Base-by-base conservation (phyloP, 208 protist genomes). In the Strigomonas galati region DNA sequence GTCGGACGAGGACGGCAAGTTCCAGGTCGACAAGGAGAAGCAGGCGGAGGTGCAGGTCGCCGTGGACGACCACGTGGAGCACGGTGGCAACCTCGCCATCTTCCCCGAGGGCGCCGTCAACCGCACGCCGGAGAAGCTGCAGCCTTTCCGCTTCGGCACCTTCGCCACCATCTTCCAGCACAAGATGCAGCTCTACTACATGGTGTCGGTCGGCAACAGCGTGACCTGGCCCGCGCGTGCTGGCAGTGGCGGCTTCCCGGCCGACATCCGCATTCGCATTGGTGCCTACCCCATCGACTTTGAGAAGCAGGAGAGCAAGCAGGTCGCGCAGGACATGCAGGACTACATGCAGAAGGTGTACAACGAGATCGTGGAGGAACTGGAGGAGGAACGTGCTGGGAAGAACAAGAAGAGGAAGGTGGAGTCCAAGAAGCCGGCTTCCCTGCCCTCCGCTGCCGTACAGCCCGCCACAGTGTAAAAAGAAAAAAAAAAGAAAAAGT, bases 61-160 rank as follows among this genome's bases (percentile, higher is more conserved):
- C 19, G 73, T 81, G 23, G 83, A 90, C 27, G 23, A 28, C 63
- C 87, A 85, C 70, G 12, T 87, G 4, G 51, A 63, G 6, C 23
- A 73, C 7, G 76, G 76, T n/a, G 84, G 84, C 30, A 68, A 59
- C 35, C 48, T 91, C 55, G 79, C 67, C 61, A 80, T 92, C 74
- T 94, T 87, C 67, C 85, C 85, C 0, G 88, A 94, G 72, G 88
- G 88, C 17, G 82, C 64, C 19, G 62, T 94, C 30, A 94, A 90
- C 65, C 76, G 66, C 46, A 72, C 58, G 31, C 82, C 87, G 14
- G 76, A 79, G 62, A 54, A 54, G 46, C 73, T 94, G 10, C 65
- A 72, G 46, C 69, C 79, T 58, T 94, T 94, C 72, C 84, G 88
- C 23, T 65, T 77, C 10, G 88, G 88, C 53, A 82, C 75, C 48